Base-by-base conservation (phyloP, 139 green algal species). In the Tetraselmis chui region DNA sequence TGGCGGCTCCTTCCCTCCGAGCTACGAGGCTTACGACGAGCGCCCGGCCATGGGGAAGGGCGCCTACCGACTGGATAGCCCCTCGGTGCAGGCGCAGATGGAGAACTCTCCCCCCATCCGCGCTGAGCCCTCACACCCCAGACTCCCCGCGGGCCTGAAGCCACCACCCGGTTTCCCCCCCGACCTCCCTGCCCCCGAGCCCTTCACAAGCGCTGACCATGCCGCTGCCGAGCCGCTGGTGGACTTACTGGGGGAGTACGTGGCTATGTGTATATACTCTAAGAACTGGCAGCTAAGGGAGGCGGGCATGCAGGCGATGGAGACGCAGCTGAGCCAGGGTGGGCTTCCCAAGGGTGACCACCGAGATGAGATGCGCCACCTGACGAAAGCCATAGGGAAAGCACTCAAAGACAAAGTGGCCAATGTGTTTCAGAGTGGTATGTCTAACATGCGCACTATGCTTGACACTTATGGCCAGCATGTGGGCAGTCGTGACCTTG, bases 231-330 rank as follows among this genome's bases (percentile, higher is more conserved):
- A 83, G 25, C 77, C 80, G 28, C 74, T 97, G 28, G 81, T 89
- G 59, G 89, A 93, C 0, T 27, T 95, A 30, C 83, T 92, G 2
- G 93, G 93, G 0, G 91, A 95, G 80, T 96, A 94, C 83, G 80
- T 91, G 1, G 91, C 89, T 11, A 86, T 88, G 18, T 91, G 89
- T 32, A 81, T 92, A 30, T 95, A 90, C 89, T 92, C 84, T 80
- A 90, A 91, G 30, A 92, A 90, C 79, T 97, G 94, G 95, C 91
- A 97, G 88, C 91, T 97, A 79, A 83, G 95, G 1, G 94, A 97
- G n/a, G 94, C 92, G 1, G 92, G 90, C 0, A 76, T 94, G 75
- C 32, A 76, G 32, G 82, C 85, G 59, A 75, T 91, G 58, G 76
- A 78, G 84, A 26, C 79, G 28, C 27, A 91, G 59, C 45, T 87